Evolutionary conservation across 192 early-diverging fungal species (phyloP).

Genomic region (Diversispora epigaea): DNA sequence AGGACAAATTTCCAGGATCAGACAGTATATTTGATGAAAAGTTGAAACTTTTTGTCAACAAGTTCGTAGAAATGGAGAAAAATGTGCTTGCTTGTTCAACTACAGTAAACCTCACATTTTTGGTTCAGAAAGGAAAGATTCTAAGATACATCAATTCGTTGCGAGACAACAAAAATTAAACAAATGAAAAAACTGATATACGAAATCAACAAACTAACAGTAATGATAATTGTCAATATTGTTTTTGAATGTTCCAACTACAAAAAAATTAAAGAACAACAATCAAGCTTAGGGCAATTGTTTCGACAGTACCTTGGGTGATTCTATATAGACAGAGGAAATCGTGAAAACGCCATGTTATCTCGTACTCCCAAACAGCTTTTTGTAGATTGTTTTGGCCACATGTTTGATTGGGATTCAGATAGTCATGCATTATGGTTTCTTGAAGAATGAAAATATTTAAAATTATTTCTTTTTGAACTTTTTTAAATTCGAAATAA

Average conservation of each 20-base stretch:
- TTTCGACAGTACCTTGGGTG: background rate
- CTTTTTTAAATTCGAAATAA: no score
- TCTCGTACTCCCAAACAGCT: slow-evolving; percentile 27
- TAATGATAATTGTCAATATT: slow-evolving; percentile 14
- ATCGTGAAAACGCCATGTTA: background rate
- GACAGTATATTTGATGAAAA: slow-evolving; percentile 4
- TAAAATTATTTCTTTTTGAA: no score
- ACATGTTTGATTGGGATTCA: slow-evolving; percentile 18
- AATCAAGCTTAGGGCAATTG: slow-evolving; percentile 20
- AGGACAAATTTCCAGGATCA: slow-evolving; percentile 7
- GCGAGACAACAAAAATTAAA: slow-evolving; percentile 5
- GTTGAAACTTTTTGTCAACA: slow-evolving; percentile 7
- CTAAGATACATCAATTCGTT: background rate
- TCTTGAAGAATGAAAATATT: no score
- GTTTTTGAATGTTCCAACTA: slow-evolving; percentile 24
- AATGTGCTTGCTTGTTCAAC: slow-evolving; percentile 12
- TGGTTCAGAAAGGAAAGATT: slow-evolving; percentile 9
- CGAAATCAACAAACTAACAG: background rate
- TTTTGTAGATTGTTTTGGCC: slow-evolving; percentile 30
- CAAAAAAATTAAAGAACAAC: slow-evolving; percentile 13
- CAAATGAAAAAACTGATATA: slow-evolving; percentile 8
- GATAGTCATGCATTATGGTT: slow-evolving; percentile 18
- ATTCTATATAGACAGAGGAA: slow-evolving; percentile 14
- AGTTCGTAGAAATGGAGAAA: slow-evolving; percentile 15
- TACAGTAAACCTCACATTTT: slow-evolving; percentile 21